Percentiles rank a stretch among this genome's conserved stretches.
These are phyloP conservation scores for Eucalyptus polyanthemos DNA, from an alignment of 345 rosid species.

Conservation along the genomic window DNA sequence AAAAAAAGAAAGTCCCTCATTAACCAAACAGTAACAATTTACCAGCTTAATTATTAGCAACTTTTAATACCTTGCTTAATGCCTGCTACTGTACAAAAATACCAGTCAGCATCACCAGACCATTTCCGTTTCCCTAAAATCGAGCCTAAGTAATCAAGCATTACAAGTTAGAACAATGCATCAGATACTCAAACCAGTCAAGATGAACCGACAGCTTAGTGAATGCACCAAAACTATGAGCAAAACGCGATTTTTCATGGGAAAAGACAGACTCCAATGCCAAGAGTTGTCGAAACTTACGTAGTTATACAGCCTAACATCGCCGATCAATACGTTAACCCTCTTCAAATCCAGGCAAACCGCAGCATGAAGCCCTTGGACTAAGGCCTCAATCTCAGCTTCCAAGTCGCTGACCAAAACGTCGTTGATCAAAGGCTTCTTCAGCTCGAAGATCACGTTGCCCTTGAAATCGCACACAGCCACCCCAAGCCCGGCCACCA, in stretches of 20 bases:
- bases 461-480: constrained; percentile 19
- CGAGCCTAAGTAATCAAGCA: background rate
- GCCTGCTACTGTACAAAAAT: background rate
- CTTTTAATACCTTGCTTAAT: background rate
- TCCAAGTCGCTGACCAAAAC: constrained; percentile 10
- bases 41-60: background rate
- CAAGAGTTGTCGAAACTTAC: constrained; percentile 20
- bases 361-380: constrained; percentile 60
- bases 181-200: background rate
- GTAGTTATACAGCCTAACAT: constrained; percentile 24
- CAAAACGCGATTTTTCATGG: background rate
- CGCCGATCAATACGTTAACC: constrained; percentile 18
- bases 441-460: constrained; percentile 7
- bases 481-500: constrained; percentile 14
- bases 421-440: constrained; percentile 10
- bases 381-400: constrained; percentile 36
- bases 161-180: background rate
- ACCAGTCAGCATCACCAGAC: background rate
- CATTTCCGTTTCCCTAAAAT: background rate
- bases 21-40: background rate
- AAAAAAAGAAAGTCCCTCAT: background rate
- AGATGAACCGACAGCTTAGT: background rate
- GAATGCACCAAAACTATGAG: background rate
- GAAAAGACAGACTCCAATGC: background rate
- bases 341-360: constrained; percentile 41